Conservation (phyloP, 2,329 filamentous ascomycete genomes). For the Allantophomopsis cytisporea region DNA sequence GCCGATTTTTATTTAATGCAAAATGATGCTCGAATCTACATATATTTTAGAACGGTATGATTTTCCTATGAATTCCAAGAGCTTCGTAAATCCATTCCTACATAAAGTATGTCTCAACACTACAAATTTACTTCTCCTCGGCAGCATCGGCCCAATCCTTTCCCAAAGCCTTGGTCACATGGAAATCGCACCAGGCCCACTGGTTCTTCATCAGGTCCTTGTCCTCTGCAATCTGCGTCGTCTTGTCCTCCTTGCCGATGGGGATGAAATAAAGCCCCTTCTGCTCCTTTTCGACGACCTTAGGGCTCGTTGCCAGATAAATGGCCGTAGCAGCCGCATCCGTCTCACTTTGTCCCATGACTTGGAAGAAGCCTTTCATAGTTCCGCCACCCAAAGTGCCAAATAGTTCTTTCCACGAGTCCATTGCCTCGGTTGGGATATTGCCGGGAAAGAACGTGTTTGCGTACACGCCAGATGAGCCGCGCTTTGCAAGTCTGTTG, state of each 20-base stretch:
- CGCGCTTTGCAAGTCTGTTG: slow-evolving; percentile 9
- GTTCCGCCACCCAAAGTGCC: slow-evolving; percentile 7
- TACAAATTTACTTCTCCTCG: no score
- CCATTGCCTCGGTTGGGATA: slow-evolving; percentile 18
- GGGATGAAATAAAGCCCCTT: slow-evolving; percentile 23
- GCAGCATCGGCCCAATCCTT: no score
- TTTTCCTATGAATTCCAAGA: no score
- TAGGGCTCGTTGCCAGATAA: slow-evolving; percentile 15
- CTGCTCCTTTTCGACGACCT: slow-evolving; percentile 9
- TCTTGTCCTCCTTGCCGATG: slow-evolving; percentile 15
- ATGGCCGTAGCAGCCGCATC: slow-evolving; percentile 18
- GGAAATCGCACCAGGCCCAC: slow-evolving; percentile 13
- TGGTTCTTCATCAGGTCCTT: slow-evolving; percentile 16
- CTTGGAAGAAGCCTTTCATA: slow-evolving; percentile 10
- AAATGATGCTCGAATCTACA: no score
- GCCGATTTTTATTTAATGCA: no score
- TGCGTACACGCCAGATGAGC: slow-evolving; percentile 15
- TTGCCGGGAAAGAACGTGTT: slow-evolving; percentile 20
- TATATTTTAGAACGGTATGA: no score
- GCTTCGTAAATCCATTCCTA: no score
- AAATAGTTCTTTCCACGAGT: slow-evolving; percentile 15
- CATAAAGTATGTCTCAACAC: no score
- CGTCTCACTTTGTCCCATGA: slow-evolving; percentile 12
- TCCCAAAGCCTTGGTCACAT: background rate
- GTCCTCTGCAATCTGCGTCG: slow-evolving; percentile 15